These are phyloP conservation scores for Aspergillus kassunensis DNA, from an alignment of 495 filamentous ascomycete genomes.

Conservation along the genomic window DNA sequence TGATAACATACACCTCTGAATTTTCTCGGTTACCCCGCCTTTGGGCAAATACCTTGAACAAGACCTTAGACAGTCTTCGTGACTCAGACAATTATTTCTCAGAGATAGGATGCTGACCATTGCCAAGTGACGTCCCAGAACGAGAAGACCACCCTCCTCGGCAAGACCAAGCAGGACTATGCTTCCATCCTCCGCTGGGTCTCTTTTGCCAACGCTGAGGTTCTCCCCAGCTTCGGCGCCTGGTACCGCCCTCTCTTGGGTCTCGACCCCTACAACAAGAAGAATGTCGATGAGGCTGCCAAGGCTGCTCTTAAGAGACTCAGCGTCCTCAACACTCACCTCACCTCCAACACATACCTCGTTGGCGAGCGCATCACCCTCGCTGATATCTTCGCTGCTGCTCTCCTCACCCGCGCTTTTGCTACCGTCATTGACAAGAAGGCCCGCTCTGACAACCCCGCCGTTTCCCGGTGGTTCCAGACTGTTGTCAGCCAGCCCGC, in stretches of 20 bases:
- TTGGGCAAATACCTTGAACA: conserved; percentile 19
- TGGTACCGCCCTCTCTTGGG: conserved; percentile 92
- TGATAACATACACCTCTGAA: conserved; percentile 69
- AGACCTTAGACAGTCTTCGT: neutral
- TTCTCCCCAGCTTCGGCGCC: conserved; percentile 66
- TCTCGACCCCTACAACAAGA: conserved; percentile 91
- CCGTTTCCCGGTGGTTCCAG: conserved; percentile 88
- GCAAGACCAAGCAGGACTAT: conserved; percentile 99
- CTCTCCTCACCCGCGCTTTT: conserved; percentile 78
- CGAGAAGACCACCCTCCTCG: conserved; percentile 97
- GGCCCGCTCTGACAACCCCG: conserved; percentile 75
- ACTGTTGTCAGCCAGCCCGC: conserved; percentile 87
- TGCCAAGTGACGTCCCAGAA: conserved; percentile 92
- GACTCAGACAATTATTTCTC: conserved; percentile 12
- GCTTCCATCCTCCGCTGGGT: conserved; percentile 97
- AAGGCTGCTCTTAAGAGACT: conserved; percentile 65
- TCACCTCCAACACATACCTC: conserved; percentile 91
- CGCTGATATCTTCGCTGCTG: conserved; percentile 81
- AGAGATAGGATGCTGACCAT: conserved; percentile 22
- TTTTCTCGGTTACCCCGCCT: conserved; percentile 32
- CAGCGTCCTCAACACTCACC: conserved; percentile 74
- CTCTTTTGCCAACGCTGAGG: conserved; percentile 85
- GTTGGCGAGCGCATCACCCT: conserved; percentile 96
- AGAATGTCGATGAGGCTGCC: conserved; percentile 75
- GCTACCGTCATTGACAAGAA: conserved; percentile 85